Conservation (phyloP, 1,139 yeast genomes). For the Oligophagozyma castellii region DNA sequence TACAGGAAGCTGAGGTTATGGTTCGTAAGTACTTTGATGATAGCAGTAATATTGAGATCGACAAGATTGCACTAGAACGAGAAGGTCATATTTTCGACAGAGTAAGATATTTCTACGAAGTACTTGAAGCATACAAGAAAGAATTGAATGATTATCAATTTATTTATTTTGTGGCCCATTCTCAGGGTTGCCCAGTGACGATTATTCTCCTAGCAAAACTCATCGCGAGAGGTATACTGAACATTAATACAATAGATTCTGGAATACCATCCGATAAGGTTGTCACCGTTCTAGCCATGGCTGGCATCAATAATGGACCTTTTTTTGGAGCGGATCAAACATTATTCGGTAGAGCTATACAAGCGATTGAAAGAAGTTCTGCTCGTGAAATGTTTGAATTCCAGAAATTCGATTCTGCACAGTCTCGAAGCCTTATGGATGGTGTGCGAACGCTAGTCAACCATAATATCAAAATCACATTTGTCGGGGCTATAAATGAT, state of each 20-base stretch:
- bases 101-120: slow-evolving; percentile 64
- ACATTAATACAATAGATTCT: slow-evolving; percentile 14
- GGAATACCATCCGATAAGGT: slow-evolving; percentile 31
- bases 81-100: slow-evolving; percentile 85
- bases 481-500: slow-evolving; percentile 82
- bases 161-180: slow-evolving; percentile 80
- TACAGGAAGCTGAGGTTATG: slow-evolving; percentile 73
- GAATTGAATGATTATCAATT: slow-evolving; percentile 70
- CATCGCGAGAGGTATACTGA: slow-evolving; percentile 54
- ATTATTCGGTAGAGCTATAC: slow-evolving; percentile 71
- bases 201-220: slow-evolving; percentile 62
- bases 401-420: slow-evolving; percentile 59
- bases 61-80: slow-evolving; percentile 82
- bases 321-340: slow-evolving; percentile 80
- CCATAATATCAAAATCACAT: slow-evolving; percentile 62
- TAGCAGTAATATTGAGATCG: slow-evolving; percentile 46
- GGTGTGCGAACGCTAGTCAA: slow-evolving; percentile 51
- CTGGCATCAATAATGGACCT: slow-evolving; percentile 90
- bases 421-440: slow-evolving; percentile 57
- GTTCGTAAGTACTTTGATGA: slow-evolving; percentile 60
- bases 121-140: slow-evolving; percentile 55
- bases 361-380: slow-evolving; percentile 82
- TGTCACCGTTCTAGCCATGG: slow-evolving; percentile 80
- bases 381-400: slow-evolving; percentile 76
- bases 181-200: slow-evolving; percentile 92